phyloP scores from a whole-genome alignment of 202 grass and related monocot genomes.

The Bolboschoenoplectus hybrid region DNA sequence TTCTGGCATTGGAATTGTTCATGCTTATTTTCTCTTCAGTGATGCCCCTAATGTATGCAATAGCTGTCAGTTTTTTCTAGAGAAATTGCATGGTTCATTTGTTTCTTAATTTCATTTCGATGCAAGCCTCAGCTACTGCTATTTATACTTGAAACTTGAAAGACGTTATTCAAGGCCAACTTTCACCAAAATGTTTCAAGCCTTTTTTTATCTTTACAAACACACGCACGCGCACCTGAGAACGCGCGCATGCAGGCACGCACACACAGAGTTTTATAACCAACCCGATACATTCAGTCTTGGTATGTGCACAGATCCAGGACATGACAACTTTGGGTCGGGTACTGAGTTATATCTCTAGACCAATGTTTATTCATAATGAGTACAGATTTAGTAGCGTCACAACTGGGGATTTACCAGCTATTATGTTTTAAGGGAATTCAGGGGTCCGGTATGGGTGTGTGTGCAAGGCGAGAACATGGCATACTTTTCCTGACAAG shows the following conservation, averaged over 20 bases:
- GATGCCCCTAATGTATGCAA: not conserved
- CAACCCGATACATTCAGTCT: constrained; percentile 69
- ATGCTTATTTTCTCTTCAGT: not conserved
- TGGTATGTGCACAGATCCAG: constrained; percentile 74
- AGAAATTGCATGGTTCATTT: not conserved
- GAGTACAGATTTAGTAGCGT: constrained; percentile 68
- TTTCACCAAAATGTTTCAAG: not conserved
- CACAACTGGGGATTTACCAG: constrained; percentile 50
- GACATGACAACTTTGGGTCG: constrained; percentile 81
- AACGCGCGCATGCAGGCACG: not conserved
- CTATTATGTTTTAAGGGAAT: constrained; percentile 61
- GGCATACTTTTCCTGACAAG: constrained; percentile 62
- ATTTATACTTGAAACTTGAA: not conserved
- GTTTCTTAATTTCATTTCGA: not conserved
- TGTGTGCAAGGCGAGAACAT: constrained; percentile 63
- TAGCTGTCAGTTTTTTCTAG: not conserved
- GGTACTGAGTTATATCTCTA: constrained; percentile 64
- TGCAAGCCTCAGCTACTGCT: not conserved
- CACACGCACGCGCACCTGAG: not conserved
- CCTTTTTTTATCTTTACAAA: not conserved
- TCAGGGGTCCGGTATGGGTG: constrained; percentile 60
- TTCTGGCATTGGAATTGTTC: not conserved
- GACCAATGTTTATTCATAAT: constrained; percentile 65
- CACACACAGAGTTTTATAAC: constrained; percentile 51
- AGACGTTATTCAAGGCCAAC: not conserved